Evolutionary conservation across 805 yeast genomes (phyloP).

Genomic region (Hanseniaspora meyeri): DNA sequence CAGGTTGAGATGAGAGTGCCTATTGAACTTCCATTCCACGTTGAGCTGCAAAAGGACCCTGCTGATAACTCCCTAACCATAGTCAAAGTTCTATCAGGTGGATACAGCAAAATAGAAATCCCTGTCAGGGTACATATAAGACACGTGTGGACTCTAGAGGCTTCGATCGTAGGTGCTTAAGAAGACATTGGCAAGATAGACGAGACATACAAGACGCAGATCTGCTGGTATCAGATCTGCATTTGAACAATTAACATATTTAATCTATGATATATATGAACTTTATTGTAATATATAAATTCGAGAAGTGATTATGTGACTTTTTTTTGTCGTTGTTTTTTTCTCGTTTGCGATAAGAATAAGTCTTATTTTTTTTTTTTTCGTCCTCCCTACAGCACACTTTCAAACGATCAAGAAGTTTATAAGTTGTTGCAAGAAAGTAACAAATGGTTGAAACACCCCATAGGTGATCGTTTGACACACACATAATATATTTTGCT

Average conservation of each 20-base stretch:
- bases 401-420: too few species aligned
- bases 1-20: conserved; percentile 38
- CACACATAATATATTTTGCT: neutral
- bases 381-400: too few species aligned
- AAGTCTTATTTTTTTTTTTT: too few species aligned
- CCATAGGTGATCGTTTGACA: too few species aligned
- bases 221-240: conserved; percentile 13
- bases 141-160: conserved; percentile 92
- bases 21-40: conserved; percentile 21
- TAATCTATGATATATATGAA: neutral
- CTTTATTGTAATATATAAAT: neutral
- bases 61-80: conserved; percentile 17
- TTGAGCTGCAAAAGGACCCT: conserved; percentile 14
- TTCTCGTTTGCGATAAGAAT: neutral
- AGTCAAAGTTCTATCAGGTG: conserved; percentile 9
- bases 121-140: conserved; percentile 68
- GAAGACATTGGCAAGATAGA: neutral
- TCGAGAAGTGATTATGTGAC: too few species aligned
- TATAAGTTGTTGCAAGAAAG: too few species aligned
- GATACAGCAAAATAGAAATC: conserved; percentile 22
- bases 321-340: too few species aligned
- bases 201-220: neutral
- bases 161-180: conserved; percentile 74
- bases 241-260: neutral
- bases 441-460: too few species aligned